A percentile compares a stretch with the other conserved stretches of the same genome.
Evolutionary conservation across 495 filamentous ascomycete genomes (phyloP).

Genomic region (Trichodelitschia bisporula): DNA sequence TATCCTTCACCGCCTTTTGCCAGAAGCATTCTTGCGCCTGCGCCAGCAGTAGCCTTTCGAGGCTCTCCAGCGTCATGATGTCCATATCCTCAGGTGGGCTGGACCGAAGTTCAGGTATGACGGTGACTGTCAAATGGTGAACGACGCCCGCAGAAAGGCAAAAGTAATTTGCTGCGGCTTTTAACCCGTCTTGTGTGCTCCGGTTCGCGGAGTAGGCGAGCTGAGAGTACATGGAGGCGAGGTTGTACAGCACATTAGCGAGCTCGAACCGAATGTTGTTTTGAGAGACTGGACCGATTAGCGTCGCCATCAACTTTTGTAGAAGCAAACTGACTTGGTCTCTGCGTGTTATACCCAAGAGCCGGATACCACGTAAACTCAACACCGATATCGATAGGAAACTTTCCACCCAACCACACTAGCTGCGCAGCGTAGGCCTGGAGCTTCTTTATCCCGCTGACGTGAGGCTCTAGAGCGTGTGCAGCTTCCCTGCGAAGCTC

Average conservation of each 20-base stretch:
- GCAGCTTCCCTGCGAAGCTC: slow-evolving; percentile 56
- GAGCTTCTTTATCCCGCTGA: slow-evolving; percentile 70
- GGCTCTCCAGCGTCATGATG: slow-evolving; percentile 53
- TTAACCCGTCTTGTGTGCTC: slow-evolving; percentile 59
- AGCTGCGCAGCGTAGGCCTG: slow-evolving; percentile 78
- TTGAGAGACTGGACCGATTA: slow-evolving; percentile 31
- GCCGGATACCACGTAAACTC: slow-evolving; percentile 93
- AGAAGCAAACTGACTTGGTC: slow-evolving; percentile 25
- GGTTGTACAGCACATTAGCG: slow-evolving; percentile 79
- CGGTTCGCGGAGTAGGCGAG: slow-evolving; percentile 64
- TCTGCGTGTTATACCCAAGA: slow-evolving; percentile 66
- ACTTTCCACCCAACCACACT: slow-evolving; percentile 85
- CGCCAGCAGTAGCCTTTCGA: slow-evolving; percentile 64
- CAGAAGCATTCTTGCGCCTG: slow-evolving; percentile 96
- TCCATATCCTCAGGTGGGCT: slow-evolving; percentile 94
- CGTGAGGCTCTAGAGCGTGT: slow-evolving; percentile 68
- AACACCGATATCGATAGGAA: slow-evolving; percentile 89
- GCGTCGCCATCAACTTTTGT: background rate
- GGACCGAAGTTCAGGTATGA: slow-evolving; percentile 67
- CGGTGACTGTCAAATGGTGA: slow-evolving; percentile 45
- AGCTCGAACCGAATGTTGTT: slow-evolving; percentile 92
- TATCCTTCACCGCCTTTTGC: slow-evolving; percentile 91
- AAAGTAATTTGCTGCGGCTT: slow-evolving; percentile 75
- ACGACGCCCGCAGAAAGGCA: slow-evolving; percentile 74
- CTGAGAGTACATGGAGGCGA: slow-evolving; percentile 81